Conservation (phyloP, 805 yeast species). For the Kazachstania kunashirensis region DNA sequence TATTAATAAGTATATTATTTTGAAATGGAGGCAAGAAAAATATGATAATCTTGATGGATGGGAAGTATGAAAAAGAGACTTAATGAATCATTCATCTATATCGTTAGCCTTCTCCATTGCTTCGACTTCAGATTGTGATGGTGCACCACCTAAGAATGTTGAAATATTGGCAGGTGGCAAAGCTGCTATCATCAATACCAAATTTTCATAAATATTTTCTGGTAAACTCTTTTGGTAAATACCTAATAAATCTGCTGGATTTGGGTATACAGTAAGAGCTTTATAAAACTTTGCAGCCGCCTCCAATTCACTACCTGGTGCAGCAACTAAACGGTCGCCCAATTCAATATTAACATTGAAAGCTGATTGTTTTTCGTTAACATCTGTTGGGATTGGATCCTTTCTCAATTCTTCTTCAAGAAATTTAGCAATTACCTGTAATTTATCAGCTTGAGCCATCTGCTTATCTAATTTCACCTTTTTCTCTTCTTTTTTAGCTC, state of each 20-base stretch:
- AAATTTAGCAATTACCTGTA: slow-evolving; percentile 50
- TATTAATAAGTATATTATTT: no score
- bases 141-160: slow-evolving; percentile 1
- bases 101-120: slow-evolving; percentile 16
- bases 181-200: slow-evolving; percentile 82
- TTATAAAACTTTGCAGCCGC: slow-evolving; percentile 89
- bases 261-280: slow-evolving; percentile 87
- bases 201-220: slow-evolving; percentile 67
- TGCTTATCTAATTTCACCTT: slow-evolving; percentile 34
- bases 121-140: slow-evolving; percentile 13
- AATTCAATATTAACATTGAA: slow-evolving; percentile 75
- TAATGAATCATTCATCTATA: slow-evolving; percentile 25
- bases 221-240: slow-evolving; percentile 86
- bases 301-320: slow-evolving; percentile 60
- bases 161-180: slow-evolving; percentile 68
- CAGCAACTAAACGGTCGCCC: slow-evolving; percentile 72
- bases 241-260: slow-evolving; percentile 83
- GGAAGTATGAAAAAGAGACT: no score
- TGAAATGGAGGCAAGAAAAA: no score
- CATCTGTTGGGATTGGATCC: slow-evolving; percentile 68
- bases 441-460: slow-evolving; percentile 44
- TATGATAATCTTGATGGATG: no score
- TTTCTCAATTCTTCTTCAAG: slow-evolving; percentile 54
- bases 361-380: slow-evolving; percentile 60
- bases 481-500: slow-evolving; percentile 52